Evolutionary conservation across 2,329 filamentous ascomycete genomes (phyloP).

Genomic region (Neocucurbitaria cava): DNA sequence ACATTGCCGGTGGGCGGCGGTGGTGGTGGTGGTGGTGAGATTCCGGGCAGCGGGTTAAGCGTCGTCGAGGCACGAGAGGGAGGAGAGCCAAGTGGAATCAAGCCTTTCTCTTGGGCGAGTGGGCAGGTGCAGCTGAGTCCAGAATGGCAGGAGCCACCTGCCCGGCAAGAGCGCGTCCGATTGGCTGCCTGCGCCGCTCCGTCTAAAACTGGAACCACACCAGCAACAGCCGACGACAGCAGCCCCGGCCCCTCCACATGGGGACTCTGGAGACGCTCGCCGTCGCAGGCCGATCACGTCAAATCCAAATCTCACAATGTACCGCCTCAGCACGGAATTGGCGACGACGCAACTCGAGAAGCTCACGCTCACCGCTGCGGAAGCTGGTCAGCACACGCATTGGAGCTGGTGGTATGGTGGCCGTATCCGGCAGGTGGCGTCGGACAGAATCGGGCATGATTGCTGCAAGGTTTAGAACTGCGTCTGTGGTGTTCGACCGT

Average conservation of each 20-base stretch:
- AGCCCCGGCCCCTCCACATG: slow-evolving; percentile 1
- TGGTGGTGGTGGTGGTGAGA: slow-evolving; percentile 8
- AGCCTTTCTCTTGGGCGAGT: slow-evolving; percentile 27
- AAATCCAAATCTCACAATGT: background rate
- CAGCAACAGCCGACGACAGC: slow-evolving; percentile 3
- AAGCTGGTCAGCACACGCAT: background rate
- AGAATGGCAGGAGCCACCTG: slow-evolving; percentile 21
- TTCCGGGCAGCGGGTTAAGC: slow-evolving; percentile 22
- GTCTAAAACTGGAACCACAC: slow-evolving; percentile 6
- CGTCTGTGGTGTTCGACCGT: background rate
- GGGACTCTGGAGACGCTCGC: background rate
- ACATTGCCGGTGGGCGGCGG: slow-evolving; percentile 19
- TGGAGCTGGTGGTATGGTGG: background rate
- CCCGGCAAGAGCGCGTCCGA: slow-evolving; percentile 9
- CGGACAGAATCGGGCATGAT: background rate
- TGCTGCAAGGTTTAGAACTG: background rate
- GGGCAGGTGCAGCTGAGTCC: slow-evolving; percentile 18
- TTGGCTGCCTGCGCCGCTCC: slow-evolving; percentile 7
- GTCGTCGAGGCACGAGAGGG: slow-evolving; percentile 27
- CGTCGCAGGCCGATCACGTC: background rate
- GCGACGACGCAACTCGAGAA: background rate
- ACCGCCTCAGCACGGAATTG: background rate
- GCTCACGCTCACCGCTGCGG: background rate
- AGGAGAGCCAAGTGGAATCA: slow-evolving; percentile 28
- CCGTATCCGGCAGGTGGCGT: background rate